A percentile compares a stretch with the other conserved stretches of the same genome.
Conservation (phyloP, 306 rosid genomes). For the Potentilla sterilis region DNA sequence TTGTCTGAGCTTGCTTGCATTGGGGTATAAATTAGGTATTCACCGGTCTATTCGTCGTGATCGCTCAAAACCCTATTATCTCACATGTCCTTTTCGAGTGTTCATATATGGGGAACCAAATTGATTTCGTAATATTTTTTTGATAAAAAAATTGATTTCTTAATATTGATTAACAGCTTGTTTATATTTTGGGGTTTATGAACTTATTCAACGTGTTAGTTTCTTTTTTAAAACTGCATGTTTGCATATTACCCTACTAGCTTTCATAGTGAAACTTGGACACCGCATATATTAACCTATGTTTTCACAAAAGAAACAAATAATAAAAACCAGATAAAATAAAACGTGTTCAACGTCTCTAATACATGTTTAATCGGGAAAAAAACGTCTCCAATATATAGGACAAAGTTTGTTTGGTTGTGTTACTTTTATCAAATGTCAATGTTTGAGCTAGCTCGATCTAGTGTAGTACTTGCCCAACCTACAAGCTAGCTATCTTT, state of each 20-base stretch:
- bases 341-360: neutral
- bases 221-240: neutral
- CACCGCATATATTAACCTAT: neutral
- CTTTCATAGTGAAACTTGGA: neutral
- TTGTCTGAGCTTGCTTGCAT: neutral
- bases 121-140: neutral
- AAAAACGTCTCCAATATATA: neutral
- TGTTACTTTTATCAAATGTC: neutral
- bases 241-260: neutral
- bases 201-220: neutral
- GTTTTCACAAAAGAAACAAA: neutral
- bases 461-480: neutral
- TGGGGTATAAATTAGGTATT: neutral
- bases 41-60: neutral
- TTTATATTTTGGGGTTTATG: neutral
- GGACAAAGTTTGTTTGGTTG: neutral
- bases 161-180: constrained; percentile 3
- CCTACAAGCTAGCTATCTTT: neutral
- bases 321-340: neutral
- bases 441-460: neutral
- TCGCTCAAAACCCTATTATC: neutral
- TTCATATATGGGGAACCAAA: constrained; percentile 22
- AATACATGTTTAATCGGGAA: too few relatives aligned
- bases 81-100: constrained; percentile 54
- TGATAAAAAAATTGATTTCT: neutral